These are phyloP conservation scores for Phyllosticta citrichinensis DNA, from an alignment of 2,329 filamentous ascomycete species.

Conservation along the genomic window DNA sequence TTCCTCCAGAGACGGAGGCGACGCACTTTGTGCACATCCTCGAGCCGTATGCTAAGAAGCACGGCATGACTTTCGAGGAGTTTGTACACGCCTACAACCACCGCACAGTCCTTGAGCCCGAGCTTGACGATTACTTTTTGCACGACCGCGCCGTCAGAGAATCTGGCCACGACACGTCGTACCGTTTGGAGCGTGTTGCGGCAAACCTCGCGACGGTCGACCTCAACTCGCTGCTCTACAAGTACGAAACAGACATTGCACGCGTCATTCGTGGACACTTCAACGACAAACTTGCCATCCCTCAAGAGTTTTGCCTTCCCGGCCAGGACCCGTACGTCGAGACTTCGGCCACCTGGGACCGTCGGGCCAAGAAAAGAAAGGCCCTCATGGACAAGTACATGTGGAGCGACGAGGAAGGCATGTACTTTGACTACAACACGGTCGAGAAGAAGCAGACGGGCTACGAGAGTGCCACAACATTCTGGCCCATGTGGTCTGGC, in stretches of 20 bases:
- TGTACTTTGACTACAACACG: conserved; percentile 98
- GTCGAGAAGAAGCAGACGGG: conserved; percentile 66
- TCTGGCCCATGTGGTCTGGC: conserved; percentile 97
- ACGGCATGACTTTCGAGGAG: conserved; percentile 69
- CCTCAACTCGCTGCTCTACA: conserved; percentile 88
- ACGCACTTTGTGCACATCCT: conserved; percentile 78
- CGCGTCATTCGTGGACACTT: conserved; percentile 78
- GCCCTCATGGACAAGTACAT: conserved; percentile 82
- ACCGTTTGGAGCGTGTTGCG: conserved; percentile 79
- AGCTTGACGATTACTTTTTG: conserved; percentile 89
- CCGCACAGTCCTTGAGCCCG: conserved; percentile 65
- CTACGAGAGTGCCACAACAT: conserved; percentile 88
- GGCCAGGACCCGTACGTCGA: conserved; percentile 58
- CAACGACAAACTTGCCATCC: conserved; percentile 70
- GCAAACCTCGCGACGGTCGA: conserved; percentile 89
- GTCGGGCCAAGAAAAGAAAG: conserved; percentile 75
- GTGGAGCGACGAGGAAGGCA: conserved; percentile 84
- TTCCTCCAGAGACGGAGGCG: conserved; percentile 85
- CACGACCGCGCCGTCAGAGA: conserved; percentile 94
- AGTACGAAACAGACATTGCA: conserved; percentile 92
- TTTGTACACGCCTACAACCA: conserved; percentile 87
- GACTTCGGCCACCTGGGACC: conserved; percentile 81
- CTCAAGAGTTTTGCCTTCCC: conserved; percentile 67
- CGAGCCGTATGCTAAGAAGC: conserved; percentile 71
- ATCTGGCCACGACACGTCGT: conserved; percentile 92